Conservation (phyloP, 1,284 basidiomycete genomes). For the Vanrija sp. region DNA sequence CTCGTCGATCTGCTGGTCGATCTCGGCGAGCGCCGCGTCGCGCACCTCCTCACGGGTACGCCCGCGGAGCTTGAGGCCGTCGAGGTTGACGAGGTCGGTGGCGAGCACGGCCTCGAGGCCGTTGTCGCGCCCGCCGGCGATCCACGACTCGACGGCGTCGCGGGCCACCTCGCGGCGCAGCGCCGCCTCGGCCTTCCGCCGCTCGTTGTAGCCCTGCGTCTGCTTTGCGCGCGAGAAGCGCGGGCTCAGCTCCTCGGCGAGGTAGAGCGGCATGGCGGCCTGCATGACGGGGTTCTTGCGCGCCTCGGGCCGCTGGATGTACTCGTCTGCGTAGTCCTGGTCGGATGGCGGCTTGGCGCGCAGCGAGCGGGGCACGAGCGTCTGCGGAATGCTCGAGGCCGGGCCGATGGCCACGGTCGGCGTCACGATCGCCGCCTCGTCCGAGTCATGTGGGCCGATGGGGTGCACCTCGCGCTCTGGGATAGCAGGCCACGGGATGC, state of each 20-base stretch:
- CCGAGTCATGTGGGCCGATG: slow-evolving; percentile 20
- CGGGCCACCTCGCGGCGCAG: slow-evolving; percentile 20
- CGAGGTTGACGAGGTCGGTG: slow-evolving; percentile 25
- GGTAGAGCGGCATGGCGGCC: slow-evolving; percentile 45
- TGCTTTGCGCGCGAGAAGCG: slow-evolving; percentile 42
- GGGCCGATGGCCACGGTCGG: slow-evolving; percentile 14
- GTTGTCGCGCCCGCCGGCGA: slow-evolving; percentile 35
- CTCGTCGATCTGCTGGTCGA: slow-evolving; percentile 23
- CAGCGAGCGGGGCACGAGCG: slow-evolving; percentile 17
- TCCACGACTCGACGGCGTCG: slow-evolving; percentile 35
- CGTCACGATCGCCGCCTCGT: slow-evolving; percentile 5
- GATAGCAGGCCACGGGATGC: slow-evolving; percentile 31
- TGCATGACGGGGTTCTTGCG: slow-evolving; percentile 23
- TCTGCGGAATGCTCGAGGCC: slow-evolving; percentile 2
- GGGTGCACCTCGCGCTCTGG: not conserved
- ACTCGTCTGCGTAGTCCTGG: slow-evolving; percentile 23
- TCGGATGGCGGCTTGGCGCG: slow-evolving; percentile 25
- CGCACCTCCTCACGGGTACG: slow-evolving; percentile 43
- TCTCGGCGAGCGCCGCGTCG: slow-evolving; percentile 33
- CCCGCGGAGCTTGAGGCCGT: slow-evolving; percentile 32
- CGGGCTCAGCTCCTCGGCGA: slow-evolving; percentile 45
- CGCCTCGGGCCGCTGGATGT: slow-evolving; percentile 17
- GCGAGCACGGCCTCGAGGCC: slow-evolving; percentile 28
- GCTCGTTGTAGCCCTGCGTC: slow-evolving; percentile 30
- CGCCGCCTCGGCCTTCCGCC: slow-evolving; percentile 24